These are phyloP conservation scores for Paspalum vaginatum DNA, from an alignment of 176 grass and related monocot species.

Conservation along the genomic window DNA sequence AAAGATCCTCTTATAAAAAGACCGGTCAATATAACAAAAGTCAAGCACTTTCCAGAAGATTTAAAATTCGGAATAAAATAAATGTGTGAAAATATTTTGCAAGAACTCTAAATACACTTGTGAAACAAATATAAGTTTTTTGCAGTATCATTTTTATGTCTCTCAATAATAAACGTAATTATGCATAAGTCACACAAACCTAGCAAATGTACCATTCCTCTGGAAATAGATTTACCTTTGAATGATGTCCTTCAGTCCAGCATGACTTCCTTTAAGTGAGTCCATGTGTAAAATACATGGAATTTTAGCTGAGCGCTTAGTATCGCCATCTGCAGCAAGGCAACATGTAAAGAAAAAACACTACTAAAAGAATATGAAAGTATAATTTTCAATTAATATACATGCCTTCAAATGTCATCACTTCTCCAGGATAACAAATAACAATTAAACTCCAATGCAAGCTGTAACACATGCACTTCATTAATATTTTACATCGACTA, in stretches of 20 bases:
- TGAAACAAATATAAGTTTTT: too few species aligned
- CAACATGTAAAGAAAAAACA: conserved; percentile 33
- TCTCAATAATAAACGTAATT: not conserved
- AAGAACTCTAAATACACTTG: too few species aligned
- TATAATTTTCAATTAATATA: conserved; percentile 33
- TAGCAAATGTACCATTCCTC: not conserved
- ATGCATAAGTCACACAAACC: not conserved
- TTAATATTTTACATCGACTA: conserved; percentile 24
- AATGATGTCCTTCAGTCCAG: conserved; percentile 91
- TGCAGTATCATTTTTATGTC: not conserved
- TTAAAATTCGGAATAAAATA: not conserved
- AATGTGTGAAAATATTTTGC: not conserved
- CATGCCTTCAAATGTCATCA: conserved; percentile 57
- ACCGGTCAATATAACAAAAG: not conserved
- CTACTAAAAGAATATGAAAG: conserved; percentile 26
- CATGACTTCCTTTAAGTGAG: conserved; percentile 97
- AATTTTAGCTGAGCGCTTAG: conserved; percentile 51
- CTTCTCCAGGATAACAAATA: conserved; percentile 93
- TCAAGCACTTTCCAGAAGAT: not conserved
- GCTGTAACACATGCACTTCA: conserved; percentile 50
- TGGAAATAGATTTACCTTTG: conserved; percentile 70
- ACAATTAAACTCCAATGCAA: conserved; percentile 98
- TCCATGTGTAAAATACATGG: conserved; percentile 99
- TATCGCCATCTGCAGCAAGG: conserved; percentile 61
- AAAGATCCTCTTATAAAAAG: not conserved